phyloP scores from a whole-genome alignment of 2,329 filamentous ascomycete genomes.

The Diplodia intermedia region DNA sequence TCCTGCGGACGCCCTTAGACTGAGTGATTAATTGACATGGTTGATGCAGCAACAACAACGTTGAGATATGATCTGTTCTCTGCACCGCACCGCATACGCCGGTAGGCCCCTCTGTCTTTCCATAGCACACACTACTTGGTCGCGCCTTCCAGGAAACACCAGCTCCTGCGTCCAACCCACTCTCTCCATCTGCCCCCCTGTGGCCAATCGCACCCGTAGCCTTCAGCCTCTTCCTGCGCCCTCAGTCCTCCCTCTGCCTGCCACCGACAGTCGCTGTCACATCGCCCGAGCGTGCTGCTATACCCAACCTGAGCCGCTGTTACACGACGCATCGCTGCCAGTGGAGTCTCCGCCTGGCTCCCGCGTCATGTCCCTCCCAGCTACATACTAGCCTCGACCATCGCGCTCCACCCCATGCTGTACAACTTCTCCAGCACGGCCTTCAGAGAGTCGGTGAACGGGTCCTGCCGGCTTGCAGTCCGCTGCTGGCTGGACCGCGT shows the following conservation, averaged over 20 bases:
- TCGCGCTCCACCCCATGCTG: conserved; percentile 37
- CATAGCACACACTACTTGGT: conserved; percentile 23
- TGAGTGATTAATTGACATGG: conserved; percentile 30
- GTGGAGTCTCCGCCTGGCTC: conserved; percentile 35
- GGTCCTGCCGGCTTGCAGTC: conserved; percentile 15
- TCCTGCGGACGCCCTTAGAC: not conserved
- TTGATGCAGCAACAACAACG: conserved; percentile 24
- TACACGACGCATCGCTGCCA: conserved; percentile 39
- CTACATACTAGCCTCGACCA: conserved; percentile 25
- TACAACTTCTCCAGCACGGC: conserved; percentile 37
- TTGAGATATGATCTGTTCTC: conserved; percentile 27
- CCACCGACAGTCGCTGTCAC: conserved; percentile 24
- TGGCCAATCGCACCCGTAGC: conserved; percentile 21
- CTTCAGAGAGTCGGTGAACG: conserved; percentile 33
- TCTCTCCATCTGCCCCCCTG: conserved; percentile 6
- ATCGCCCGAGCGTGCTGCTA: conserved; percentile 20
- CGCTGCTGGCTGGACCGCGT: conserved; percentile 36
- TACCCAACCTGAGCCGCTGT: conserved; percentile 34
- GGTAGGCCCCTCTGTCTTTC: conserved; percentile 8
- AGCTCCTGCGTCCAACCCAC: conserved; percentile 21
- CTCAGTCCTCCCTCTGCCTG: conserved; percentile 24
- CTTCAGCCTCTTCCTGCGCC: conserved; percentile 25
- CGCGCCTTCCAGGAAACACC: conserved; percentile 26
- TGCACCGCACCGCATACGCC: conserved; percentile 21
- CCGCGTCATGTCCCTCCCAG: conserved; percentile 36